Conservation (phyloP, 257 asterid species). For the Ophiorrhiza pumila region DNA sequence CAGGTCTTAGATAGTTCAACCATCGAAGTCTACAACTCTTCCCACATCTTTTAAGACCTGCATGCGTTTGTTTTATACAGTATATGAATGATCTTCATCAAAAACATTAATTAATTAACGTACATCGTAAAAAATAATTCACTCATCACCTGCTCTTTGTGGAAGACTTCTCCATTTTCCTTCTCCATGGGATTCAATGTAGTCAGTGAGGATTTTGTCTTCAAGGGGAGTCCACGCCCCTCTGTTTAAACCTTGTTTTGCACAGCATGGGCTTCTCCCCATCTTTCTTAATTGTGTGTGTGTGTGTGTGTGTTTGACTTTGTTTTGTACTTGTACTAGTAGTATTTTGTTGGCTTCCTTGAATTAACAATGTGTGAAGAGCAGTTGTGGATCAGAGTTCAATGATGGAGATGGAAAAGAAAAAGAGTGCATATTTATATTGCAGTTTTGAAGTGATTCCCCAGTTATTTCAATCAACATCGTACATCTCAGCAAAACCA, state of each 20-base stretch:
- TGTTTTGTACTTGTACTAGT: neutral
- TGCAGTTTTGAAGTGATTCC: no score
- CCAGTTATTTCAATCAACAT: neutral
- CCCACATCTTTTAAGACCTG: slow-evolving; percentile 42
- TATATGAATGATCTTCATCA: no score
- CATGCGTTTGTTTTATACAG: no score
- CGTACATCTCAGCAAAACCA: neutral
- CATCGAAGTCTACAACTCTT: slow-evolving; percentile 51
- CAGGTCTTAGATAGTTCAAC: slow-evolving; percentile 53
- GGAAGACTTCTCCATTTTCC: slow-evolving; percentile 42
- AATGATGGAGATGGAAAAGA: no score
- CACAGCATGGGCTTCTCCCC: slow-evolving; percentile 24
- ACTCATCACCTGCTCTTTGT: slow-evolving; percentile 45
- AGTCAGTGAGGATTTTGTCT: slow-evolving; percentile 36
- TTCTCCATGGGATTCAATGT: slow-evolving; percentile 33
- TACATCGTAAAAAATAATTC: no score
- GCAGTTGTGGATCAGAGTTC: no score
- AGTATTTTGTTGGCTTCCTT: no score
- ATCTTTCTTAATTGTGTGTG: neutral
- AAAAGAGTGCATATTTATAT: slow-evolving; percentile 5
- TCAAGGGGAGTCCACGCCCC: slow-evolving; percentile 51
- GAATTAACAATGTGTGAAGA: no score
- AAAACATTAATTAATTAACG: no score
- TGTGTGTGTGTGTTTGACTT: neutral
- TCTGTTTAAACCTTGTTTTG: slow-evolving; percentile 29